These are phyloP conservation scores for Canavalia gladiata DNA, from an alignment of 306 rosid genomes.

Conservation along the genomic window DNA sequence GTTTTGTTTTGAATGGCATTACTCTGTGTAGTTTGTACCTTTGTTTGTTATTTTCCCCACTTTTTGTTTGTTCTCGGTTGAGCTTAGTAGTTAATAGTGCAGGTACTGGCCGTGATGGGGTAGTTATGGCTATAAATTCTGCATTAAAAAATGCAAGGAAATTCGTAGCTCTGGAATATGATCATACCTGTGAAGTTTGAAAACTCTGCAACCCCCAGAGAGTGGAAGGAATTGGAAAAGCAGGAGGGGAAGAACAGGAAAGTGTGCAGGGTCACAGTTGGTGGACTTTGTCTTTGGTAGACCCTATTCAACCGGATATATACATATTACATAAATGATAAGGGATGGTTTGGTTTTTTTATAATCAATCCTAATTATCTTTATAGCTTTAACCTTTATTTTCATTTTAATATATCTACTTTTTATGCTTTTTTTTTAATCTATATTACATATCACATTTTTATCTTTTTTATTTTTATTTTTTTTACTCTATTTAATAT, in stretches of 20 bases:
- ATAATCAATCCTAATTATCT: too few species aligned
- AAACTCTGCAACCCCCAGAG: constrained; percentile 31
- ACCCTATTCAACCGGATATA: constrained; percentile 53
- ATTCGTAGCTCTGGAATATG: constrained; percentile 37
- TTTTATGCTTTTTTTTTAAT: too few species aligned
- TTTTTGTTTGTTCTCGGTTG: background rate
- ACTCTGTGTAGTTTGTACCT: constrained; percentile 7
- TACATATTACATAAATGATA: background rate
- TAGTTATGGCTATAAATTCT: constrained; percentile 40
- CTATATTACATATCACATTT: too few species aligned
- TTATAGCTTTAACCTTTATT: too few species aligned
- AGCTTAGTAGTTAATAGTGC: background rate
- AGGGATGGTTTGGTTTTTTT: constrained; percentile 17
- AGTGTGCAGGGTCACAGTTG: constrained; percentile 19
- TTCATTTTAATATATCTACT: too few species aligned
- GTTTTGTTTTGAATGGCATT: constrained; percentile 1
- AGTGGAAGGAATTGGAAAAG: constrained; percentile 18
- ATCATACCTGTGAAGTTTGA: constrained; percentile 40
- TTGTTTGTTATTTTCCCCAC: background rate
- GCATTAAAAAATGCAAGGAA: constrained; percentile 50
- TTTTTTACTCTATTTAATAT: too few species aligned
- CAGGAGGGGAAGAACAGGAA: constrained; percentile 23
- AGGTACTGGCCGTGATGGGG: constrained; percentile 30
- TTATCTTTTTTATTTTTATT: too few species aligned
- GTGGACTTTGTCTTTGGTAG: constrained; percentile 33